Base-by-base conservation (phyloP, 768 basidiomycete species). In the Tylopilus felleus region DNA sequence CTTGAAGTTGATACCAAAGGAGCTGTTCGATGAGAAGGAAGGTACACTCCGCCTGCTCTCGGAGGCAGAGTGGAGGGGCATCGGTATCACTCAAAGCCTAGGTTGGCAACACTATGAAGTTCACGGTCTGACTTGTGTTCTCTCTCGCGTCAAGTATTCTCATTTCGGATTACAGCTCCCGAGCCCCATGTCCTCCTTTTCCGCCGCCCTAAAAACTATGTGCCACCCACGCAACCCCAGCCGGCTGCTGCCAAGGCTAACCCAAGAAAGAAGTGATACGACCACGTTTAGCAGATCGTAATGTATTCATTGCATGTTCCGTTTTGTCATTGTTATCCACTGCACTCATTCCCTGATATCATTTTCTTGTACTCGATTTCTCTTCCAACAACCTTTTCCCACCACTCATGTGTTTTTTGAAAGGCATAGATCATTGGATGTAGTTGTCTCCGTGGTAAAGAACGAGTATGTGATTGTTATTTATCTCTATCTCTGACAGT, bases 41-140 rank as follows among this genome's bases (percentile, higher is more conserved):
- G 90, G 91, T 6, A 82, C 86, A 5, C 78, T 98, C 50, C 83
- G 94, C 4, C 81, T 98, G 39, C 75, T 98, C 52, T 70, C 81
- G 4, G 96, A 99, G 67, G 73, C 80, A 40, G 97, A 99, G 72
- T 99, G 96, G 96, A 81, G 96, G 68, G 90, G 90, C 0, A 93
- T 99, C 52, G 96, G 96, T 9, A 96, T 98, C 58, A 90, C 88
- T 39, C 96, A 99, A 73, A 94, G 91, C 71, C 76, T 96, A 22
- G 95, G 95, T 4, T 98, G 95, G 94, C 90, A 92, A 66, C 94
- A 97, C 64, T 98, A 95, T 64, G 94, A 95, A 76, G 90, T 95
- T n/a, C 95, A 98, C 65, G 90, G 93, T 88, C 58, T 58, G 79
- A 58, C 21, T 35, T n/a, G 17, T 41, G 14, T 44, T 23, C 16